These are phyloP conservation scores for Glomus cerebriforme DNA, from an alignment of 192 early-diverging fungal species.

Conservation along the genomic window DNA sequence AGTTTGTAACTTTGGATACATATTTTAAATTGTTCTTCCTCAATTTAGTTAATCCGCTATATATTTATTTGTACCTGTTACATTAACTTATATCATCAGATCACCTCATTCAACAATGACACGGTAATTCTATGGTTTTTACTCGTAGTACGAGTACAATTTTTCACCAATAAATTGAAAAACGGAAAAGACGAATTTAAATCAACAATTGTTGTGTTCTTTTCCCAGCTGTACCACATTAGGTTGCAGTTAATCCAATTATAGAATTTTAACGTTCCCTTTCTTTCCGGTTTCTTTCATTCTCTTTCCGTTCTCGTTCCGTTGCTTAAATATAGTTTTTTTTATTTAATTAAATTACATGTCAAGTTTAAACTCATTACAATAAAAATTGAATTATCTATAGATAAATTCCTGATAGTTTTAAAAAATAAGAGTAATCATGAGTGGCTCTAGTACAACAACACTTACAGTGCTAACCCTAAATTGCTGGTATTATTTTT, in stretches of 20 bases:
- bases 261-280: background rate
- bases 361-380: background rate
- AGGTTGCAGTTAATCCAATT: background rate
- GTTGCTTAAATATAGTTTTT: background rate
- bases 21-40: too few species aligned
- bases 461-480: conserved; percentile 47
- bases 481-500: conserved; percentile 54
- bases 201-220: too few species aligned
- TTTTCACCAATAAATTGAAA: too few species aligned
- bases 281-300: background rate
- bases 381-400: background rate
- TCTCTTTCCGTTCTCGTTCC: background rate
- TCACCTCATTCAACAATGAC: too few species aligned
- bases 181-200: too few species aligned
- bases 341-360: background rate
- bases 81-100: too few species aligned
- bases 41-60: too few species aligned
- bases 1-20: too few species aligned
- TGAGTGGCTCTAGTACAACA: conserved; percentile 34
- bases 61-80: too few species aligned
- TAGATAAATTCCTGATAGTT: background rate
- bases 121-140: too few species aligned
- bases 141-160: too few species aligned
- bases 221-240: background rate
- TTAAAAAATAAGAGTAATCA: background rate